These are phyloP conservation scores for Ramichloridium luteum DNA, from an alignment of 2,329 filamentous ascomycete species.

Conservation along the genomic window DNA sequence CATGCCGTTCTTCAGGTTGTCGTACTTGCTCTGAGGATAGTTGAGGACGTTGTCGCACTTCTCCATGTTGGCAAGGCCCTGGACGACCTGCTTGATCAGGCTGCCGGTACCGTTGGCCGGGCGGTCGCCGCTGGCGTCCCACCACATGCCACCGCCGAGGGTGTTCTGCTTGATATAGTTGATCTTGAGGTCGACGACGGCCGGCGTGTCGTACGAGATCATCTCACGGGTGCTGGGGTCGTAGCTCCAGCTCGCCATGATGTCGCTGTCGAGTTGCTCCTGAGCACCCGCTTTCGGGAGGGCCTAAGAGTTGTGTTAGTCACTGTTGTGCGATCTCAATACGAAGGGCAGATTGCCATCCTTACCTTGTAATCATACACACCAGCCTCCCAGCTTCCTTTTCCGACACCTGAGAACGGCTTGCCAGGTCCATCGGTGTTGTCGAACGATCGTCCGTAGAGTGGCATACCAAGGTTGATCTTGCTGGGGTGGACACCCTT, in stretches of 20 bases:
- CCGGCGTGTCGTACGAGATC: conserved; percentile 62
- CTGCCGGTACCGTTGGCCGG: conserved; percentile 35
- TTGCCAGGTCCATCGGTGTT: conserved; percentile 62
- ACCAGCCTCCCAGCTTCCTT: conserved; percentile 72
- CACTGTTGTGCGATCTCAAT: neutral
- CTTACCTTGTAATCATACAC: conserved; percentile 70
- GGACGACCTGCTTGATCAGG: conserved; percentile 41
- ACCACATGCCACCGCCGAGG: conserved; percentile 92
- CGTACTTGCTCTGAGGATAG: conserved; percentile 43
- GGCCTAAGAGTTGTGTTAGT: conserved; percentile 25
- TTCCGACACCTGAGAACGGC: conserved; percentile 57
- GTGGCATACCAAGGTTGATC: conserved; percentile 77
- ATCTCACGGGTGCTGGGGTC: conserved; percentile 49
- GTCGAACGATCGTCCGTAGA: conserved; percentile 79
- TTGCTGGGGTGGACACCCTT: conserved; percentile 52
- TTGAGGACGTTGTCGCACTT: conserved; percentile 35
- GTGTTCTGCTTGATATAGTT: conserved; percentile 53
- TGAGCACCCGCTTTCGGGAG: conserved; percentile 57
- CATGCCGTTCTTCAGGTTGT: conserved; percentile 39
- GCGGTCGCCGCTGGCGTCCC: conserved; percentile 76
- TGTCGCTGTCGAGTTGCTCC: conserved; percentile 52
- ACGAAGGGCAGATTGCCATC: neutral
- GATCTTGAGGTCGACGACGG: conserved; percentile 56
- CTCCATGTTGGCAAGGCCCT: conserved; percentile 33
- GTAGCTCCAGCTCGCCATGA: conserved; percentile 67